Evolutionary conservation across 352 stramenopile genomes (phyloP).

Genomic region (Phytophthora tentaculata): DNA sequence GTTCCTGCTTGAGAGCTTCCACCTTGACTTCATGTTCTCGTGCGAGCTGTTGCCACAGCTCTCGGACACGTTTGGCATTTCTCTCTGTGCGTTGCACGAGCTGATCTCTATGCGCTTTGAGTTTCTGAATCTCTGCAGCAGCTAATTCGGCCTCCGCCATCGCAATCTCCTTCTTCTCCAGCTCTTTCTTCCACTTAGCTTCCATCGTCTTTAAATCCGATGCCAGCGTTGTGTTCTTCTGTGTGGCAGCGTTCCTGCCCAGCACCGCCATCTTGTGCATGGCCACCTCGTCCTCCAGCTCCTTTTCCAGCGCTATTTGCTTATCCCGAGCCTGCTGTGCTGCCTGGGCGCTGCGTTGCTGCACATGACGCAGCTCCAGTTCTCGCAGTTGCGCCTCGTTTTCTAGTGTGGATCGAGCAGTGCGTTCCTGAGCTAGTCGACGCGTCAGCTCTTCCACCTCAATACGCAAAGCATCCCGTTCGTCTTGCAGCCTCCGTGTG

Average conservation of each 20-base stretch:
- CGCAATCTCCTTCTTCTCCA: conserved; percentile 65
- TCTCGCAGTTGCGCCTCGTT: conserved; percentile 71
- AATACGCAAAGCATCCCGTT: conserved; percentile 55
- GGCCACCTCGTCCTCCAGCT: conserved; percentile 63
- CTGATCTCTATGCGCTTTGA: conserved; percentile 58
- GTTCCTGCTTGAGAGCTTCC: conserved; percentile 46
- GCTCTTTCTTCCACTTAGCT: conserved; percentile 66
- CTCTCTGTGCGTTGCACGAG: conserved; percentile 75
- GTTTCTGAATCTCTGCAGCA: conserved; percentile 49
- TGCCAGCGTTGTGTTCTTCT: conserved; percentile 60
- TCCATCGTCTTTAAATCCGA: conserved; percentile 61
- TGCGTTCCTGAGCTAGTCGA: conserved; percentile 48
- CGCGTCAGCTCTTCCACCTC: conserved; percentile 62
- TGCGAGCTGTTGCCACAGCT: conserved; percentile 82
- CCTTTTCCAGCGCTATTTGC: conserved; percentile 56
- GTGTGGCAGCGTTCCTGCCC: conserved; percentile 52
- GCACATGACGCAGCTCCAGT: conserved; percentile 70
- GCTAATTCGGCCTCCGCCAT: conserved; percentile 54
- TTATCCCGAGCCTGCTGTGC: conserved; percentile 58
- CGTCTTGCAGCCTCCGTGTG: conserved; percentile 66
- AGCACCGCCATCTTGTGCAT: conserved; percentile 62
- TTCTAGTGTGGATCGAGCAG: conserved; percentile 46
- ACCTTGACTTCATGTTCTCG: conserved; percentile 71
- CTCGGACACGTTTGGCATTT: conserved; percentile 72
- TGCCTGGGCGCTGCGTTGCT: conserved; percentile 61